These are phyloP conservation scores for Ascochyta lentis DNA, from an alignment of 2,329 filamentous ascomycete species.

Conservation along the genomic window DNA sequence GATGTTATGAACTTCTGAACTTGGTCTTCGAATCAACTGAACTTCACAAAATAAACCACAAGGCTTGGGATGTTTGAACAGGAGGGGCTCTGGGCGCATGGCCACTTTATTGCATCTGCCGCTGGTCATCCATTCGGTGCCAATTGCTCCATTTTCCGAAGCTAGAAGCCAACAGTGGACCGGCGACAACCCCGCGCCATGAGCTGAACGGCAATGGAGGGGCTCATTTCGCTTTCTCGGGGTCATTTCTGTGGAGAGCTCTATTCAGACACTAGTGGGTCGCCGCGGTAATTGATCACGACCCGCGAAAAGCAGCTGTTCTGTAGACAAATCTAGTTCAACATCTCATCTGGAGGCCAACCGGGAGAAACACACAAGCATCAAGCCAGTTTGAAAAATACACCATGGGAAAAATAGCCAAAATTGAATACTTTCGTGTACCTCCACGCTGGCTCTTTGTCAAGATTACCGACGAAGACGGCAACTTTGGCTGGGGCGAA, in stretches of 20 bases:
- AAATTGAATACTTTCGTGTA: conserved; percentile 76
- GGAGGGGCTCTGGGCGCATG: conserved; percentile 11
- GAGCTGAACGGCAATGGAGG: conserved; percentile 6
- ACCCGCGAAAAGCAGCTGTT: background rate
- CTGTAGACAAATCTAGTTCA: background rate
- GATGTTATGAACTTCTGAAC: background rate
- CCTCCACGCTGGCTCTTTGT: conserved; percentile 80
- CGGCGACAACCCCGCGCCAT: conserved; percentile 34
- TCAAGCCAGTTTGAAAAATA: background rate
- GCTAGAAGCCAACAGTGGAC: conserved; percentile 31
- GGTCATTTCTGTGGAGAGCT: conserved; percentile 2
- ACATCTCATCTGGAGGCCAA: background rate
- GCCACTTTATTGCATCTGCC: conserved; percentile 19
- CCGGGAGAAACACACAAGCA: background rate
- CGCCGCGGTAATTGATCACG: conserved; percentile 2
- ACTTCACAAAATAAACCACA: background rate
- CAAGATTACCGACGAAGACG: conserved; percentile 73
- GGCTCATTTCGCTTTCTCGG: conserved; percentile 6
- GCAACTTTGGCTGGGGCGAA: conserved; percentile 74
- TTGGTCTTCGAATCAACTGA: conserved; percentile 1
- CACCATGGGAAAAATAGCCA: conserved; percentile 67
- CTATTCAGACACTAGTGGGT: background rate
- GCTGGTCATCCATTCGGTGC: conserved; percentile 27
- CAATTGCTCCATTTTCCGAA: conserved; percentile 36
- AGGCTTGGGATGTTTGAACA: background rate